Conservation (phyloP, 345 rosid genomes). For the Pistacia vera region DNA sequence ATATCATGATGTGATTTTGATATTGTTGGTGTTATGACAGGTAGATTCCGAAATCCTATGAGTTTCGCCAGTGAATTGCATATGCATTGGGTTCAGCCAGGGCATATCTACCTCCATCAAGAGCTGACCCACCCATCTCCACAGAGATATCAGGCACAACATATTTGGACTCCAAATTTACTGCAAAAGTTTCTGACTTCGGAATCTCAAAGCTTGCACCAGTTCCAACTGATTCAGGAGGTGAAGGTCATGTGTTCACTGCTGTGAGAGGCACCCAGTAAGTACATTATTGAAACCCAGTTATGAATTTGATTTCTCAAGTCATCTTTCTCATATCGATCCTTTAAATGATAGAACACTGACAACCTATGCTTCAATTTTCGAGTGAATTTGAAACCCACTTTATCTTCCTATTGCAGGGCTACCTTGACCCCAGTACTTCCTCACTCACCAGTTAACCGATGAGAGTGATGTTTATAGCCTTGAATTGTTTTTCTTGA, state of each 20-base stretch:
- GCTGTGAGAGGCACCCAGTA: slow-evolving; percentile 52
- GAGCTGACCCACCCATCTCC: too few species aligned
- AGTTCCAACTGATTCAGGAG: slow-evolving; percentile 30
- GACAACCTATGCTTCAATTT: too few species aligned
- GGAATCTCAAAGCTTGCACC: slow-evolving; percentile 57
- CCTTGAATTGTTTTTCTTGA: slow-evolving; percentile 54
- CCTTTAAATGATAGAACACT: too few species aligned
- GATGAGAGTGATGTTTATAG: slow-evolving; percentile 63
- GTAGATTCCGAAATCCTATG: slow-evolving; percentile 27
- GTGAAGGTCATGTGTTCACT: slow-evolving; percentile 42
- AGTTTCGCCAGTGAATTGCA: slow-evolving; percentile 31
- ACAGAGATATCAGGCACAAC: slow-evolving; percentile 57
- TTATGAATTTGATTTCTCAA: background rate
- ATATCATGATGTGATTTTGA: slow-evolving; percentile 1
- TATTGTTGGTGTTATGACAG: slow-evolving; percentile 25
- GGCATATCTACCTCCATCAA: too few species aligned
- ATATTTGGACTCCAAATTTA: slow-evolving; percentile 46
- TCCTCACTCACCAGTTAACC: slow-evolving; percentile 44
- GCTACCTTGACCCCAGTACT: slow-evolving; percentile 59
- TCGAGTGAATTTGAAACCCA: slow-evolving; percentile 1
- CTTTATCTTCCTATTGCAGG: slow-evolving; percentile 26
- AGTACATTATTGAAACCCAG: background rate
- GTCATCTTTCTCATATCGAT: background rate
- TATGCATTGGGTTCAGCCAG: slow-evolving; percentile 49
- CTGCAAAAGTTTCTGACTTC: slow-evolving; percentile 59